Evolutionary conservation across 176 grass and related monocot species (phyloP), one percentile per base, ranked within the genome.

Genomic region (Pharus latifolius): DNA sequence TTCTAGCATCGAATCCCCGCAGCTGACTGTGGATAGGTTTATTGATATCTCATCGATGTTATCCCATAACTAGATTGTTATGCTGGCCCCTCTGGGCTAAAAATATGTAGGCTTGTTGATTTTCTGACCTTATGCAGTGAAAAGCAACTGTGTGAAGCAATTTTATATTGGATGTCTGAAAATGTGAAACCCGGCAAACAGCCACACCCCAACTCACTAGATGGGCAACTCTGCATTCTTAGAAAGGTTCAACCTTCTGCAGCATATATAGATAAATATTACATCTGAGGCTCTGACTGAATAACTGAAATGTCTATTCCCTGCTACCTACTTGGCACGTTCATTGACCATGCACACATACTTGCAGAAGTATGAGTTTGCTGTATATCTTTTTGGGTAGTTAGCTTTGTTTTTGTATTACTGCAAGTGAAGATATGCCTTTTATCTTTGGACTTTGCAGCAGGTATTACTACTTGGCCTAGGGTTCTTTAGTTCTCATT

Each of bases 1-100:
- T 76, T 87, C 76, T 13, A 77, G 60, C 49, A 73, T 84, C 9
- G 72, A 84, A 33, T 79, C 53, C 37, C 80, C 80, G 24, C 61
- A 52, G 43, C 72, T 91, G 65, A 91, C 80, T 16, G 57, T 87
- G 53, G 83, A 91, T 46, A 91, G 88, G 88, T 91, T 76, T 4
- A 50, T 77, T 18, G 20, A 29, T 62, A 18, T 56, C 6, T 22
- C 52, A 8, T 61, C 56, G 49, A 23, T 27, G 10, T 33, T 81
- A 64, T 59, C 50, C 7, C 35, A 12, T 22, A 13, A 59, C 19
- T 47, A 78, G 24, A 46, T 73, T 72, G 10, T 10, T 25, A 16
- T 25, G 18, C 28, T 69, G 38, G 64, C 8, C 6, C 6, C 12
- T 71, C 8, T 46, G 30, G 3, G 12, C 76, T 31, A 22, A 14